Conservation (phyloP, 2,329 filamentous ascomycete genomes). For the Nemania sp. region DNA sequence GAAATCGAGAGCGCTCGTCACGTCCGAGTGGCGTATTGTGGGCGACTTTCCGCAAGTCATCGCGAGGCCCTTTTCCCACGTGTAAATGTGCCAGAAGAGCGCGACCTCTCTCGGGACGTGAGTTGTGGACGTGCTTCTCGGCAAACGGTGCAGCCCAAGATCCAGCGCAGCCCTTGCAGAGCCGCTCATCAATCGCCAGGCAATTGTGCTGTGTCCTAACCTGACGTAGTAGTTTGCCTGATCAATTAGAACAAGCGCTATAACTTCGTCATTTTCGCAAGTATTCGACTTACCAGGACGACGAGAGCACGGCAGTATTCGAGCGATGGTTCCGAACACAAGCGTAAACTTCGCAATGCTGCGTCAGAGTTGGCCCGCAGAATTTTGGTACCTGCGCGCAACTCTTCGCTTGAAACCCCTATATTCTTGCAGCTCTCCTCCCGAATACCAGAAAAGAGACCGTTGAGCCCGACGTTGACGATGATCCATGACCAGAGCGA, state of each 20-base stretch:
- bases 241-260: background rate
- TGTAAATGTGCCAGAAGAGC: constrained; percentile 38
- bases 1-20: constrained; percentile 26
- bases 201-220: constrained; percentile 34
- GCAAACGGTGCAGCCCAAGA: constrained; percentile 36
- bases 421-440: constrained; percentile 18
- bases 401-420: constrained; percentile 20
- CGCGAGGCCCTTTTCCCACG: constrained; percentile 37
- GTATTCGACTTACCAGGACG: constrained; percentile 30
- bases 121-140: constrained; percentile 1
- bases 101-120: constrained; percentile 16
- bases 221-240: constrained; percentile 36
- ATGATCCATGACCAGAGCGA: constrained; percentile 36
- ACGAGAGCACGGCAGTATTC: constrained; percentile 36
- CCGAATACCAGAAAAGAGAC: constrained; percentile 27
- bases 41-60: constrained; percentile 36
- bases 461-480: constrained; percentile 36
- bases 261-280: background rate
- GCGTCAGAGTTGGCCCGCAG: constrained; percentile 32
- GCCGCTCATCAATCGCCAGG: constrained; percentile 35
- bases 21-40: constrained; percentile 37
- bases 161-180: constrained; percentile 35
- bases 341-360: constrained; percentile 33
- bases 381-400: constrained; percentile 18
- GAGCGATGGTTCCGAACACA: constrained; percentile 36